Evolutionary conservation across 257 asterid species (phyloP).

Genomic region (Rubia yunnanensis): DNA sequence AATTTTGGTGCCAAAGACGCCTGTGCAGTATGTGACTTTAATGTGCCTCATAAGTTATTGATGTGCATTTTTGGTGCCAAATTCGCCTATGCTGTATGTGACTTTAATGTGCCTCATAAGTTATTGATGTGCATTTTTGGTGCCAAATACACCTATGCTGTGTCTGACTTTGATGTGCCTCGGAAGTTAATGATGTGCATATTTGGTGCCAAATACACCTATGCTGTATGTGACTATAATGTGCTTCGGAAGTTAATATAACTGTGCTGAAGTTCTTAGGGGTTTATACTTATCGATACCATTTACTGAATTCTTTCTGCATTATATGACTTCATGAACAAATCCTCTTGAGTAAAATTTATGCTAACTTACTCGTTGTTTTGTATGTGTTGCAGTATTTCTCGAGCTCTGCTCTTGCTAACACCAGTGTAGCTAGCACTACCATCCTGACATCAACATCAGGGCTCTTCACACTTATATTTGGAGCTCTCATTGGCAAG

Average conservation of each 20-base stretch:
- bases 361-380: not conserved
- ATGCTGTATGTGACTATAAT: not conserved
- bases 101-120: no score
- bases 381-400: constrained; percentile 37
- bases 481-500: constrained; percentile 54
- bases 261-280: not conserved
- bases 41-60: no score
- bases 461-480: constrained; percentile 69
- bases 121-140: no score
- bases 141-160: no score
- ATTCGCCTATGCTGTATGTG: no score
- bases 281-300: not conserved
- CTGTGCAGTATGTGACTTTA: no score
- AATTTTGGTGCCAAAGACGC: no score
- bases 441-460: constrained; percentile 76
- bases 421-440: constrained; percentile 80
- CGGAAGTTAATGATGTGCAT: not conserved
- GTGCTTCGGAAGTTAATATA: no score
- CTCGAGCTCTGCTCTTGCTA: constrained; percentile 66
- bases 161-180: no score
- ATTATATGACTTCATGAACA: not conserved
- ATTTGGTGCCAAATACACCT: not conserved
- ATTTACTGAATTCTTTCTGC: not conserved
- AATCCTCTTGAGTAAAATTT: not conserved
- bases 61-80: no score